Evolutionary conservation across 768 basidiomycete species (phyloP), one percentile per base, ranked within the genome.

Genomic region (Boletus eberwhitei): DNA sequence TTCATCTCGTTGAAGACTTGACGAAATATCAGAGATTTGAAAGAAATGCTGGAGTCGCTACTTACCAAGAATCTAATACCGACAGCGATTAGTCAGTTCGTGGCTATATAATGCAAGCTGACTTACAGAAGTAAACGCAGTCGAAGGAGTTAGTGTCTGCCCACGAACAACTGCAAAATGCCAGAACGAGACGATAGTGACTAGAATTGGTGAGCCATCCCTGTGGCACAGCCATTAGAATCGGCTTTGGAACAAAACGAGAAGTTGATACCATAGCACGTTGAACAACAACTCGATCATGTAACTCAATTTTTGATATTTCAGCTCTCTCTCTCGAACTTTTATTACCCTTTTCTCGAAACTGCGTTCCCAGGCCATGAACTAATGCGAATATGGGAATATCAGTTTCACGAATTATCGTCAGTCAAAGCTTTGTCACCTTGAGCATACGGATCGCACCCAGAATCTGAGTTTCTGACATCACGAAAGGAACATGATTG

Each of bases 331-430:
- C 40, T 84, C 84, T 24, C 93, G 82, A 55, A 96, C 76, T 48
- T 80, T 83, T 50, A 88, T 68, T 1, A 94, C 85, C 11, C 78
- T 79, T 22, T 77, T 76, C 71, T 96, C 93, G 61, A 95, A 95
- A 65, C 84, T 91, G 24, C 93, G 84, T 69, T 97, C 93, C 93
- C 85, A 87, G 16, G 92, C 93, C 92, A 96, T 95, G 71, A 95
- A 97, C 85, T 88, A 62, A 22, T 40, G 36, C 2, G 6, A 29
- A 26, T 12, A 22, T 40, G 36, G 2, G 6, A 29, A 26, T 12
- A 41, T 70, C 34, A 51, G 37, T 22, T 21, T 13, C 5, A 44
- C 12, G 21, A 16, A 14, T 3, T 17, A 36, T 32, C 1, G 2
- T 8, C 7, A 26, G 45, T 17, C 9, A 2, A 55, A 34, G 19